Base-by-base conservation (phyloP, 495 filamentous ascomycete species). In the Evansstolkia leycettana region DNA sequence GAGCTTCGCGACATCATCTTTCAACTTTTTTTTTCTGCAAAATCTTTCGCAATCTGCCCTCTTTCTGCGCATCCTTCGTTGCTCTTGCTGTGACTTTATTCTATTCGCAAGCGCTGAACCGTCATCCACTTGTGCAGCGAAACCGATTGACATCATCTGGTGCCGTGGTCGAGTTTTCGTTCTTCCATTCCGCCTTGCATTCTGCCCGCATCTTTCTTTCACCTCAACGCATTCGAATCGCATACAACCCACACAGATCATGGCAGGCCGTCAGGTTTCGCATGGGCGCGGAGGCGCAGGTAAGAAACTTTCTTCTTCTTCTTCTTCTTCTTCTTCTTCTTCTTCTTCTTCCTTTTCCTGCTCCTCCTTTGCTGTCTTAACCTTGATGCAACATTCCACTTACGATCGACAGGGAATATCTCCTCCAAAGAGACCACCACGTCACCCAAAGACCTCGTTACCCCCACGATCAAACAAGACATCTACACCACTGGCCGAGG, bases 401-500 rank as follows among this genome's bases (percentile, higher is more conserved):
- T 4, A 31, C n/a, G 12, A 7, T 1, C 31, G 12, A 60, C 64
- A 65, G 85, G 85, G 43, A 93, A 93, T 64, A 83, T 89, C 43
- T 70, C 68, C 48, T 71, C 72, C 42, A 60, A 67, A 36, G 56
- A 73, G 43, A 64, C 64, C 41, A 56, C 60, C 26, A 48, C 61
- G 9, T 29, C 28, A 5, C 63, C 75, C 38, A 49, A 64, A 12
- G 81, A 84, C 46, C 70, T 93, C 36, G 61, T 76, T 43, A 93
- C 87, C 2, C 88, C 88, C 0, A 82, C 75, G 28, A 75, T 95
- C 51, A 94, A 93, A 60, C 69, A 69, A 14, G 64, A 81, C 11
- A 61, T 84, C 39, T 88, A 84, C 49, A 93, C 88, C 4, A 95
- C 88, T 13, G 88, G 78, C 23, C 75, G 77, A 40, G 77, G 77